Evolutionary conservation across 768 basidiomycete species (phyloP), one percentile per base, ranked within the genome.

Genomic region (Rhodotorula graminis): DNA sequence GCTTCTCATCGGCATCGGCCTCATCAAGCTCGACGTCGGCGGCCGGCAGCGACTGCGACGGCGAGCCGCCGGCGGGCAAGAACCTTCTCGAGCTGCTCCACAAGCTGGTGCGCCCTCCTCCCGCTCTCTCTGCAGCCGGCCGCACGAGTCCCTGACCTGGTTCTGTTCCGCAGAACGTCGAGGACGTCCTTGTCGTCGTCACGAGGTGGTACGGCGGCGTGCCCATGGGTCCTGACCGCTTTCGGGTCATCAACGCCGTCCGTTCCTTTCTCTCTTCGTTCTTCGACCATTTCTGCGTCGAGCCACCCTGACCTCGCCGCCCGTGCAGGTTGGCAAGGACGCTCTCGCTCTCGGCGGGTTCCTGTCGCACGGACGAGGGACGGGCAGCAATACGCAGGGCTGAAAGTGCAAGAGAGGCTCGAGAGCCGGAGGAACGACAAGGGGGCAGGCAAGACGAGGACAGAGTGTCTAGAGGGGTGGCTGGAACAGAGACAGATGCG

Each of bases 141-240:
- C 4, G 37, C 37, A 37, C 37, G 37, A 9, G 37, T 37, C 37
- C 1, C 15, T 44, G 50, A 40, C 40, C 7, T 44, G 40, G 10
- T 0, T 5, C 3, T 0, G 1, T 40, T 0, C 11, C n/a, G 23
- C 42, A 57, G 65, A 57, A 31, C 15, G 37, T 52, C 1, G 3
- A 59, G 37, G 49, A 67, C 14, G 57, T 67, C 0, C 49, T 67
- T 0, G 33, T 67, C 15, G 65, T 67, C 27, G 65, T 67, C 15
- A 67, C 65, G 40, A 15, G 65, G 18, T 67, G 65, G 65, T 60
- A 67, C n/a, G 65, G 65, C 4, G 65, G 65, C 7, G 40, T 46
- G 3, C 33, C 57, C 2, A 67, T 67, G 65, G 65, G 65, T 0
- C 47, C 57, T 33, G n/a, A n/a, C 27, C 46, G 65, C 10, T 67